phyloP scores from a whole-genome alignment of 768 basidiomycete genomes.

The Boletus barrowsii region DNA sequence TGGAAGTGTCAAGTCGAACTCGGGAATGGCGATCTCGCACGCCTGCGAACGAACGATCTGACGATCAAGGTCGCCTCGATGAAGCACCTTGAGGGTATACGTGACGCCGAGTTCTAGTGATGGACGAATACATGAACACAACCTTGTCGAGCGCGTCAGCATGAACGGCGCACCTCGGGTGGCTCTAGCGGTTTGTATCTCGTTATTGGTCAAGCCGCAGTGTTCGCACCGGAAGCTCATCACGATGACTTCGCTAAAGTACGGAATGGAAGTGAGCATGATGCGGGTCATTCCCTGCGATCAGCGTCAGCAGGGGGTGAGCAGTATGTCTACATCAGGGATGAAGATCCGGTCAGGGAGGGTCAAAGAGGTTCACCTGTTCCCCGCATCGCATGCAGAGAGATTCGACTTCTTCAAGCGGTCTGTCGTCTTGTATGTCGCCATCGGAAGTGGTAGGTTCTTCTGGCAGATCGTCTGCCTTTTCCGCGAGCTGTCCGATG shows the following conservation, averaged over 20 bases:
- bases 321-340: not conserved
- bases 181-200: constrained; percentile 85
- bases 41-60: constrained; percentile 89
- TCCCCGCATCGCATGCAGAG: constrained; percentile 93
- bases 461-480: constrained; percentile 37
- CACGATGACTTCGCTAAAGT: constrained; percentile 91
- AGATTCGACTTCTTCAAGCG: constrained; percentile 82
- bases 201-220: constrained; percentile 88
- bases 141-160: not conserved
- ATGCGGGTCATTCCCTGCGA: constrained; percentile 82
- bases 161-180: constrained; percentile 66
- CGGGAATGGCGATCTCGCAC: constrained; percentile 80
- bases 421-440: constrained; percentile 42
- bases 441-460: constrained; percentile 28
- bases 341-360: not conserved
- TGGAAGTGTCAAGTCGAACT: constrained; percentile 89
- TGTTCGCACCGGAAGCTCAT: constrained; percentile 97
- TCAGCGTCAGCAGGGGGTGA: constrained; percentile 11
- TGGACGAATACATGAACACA: not conserved
- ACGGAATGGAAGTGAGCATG: constrained; percentile 91
- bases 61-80: constrained; percentile 78
- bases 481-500: constrained; percentile 53
- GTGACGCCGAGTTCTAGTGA: constrained; percentile 71
- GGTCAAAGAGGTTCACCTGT: constrained; percentile 56
- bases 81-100: constrained; percentile 77